A percentile compares a stretch with the other conserved stretches of the same genome.
These are phyloP conservation scores for Coniella lustricola DNA, from an alignment of 2,329 filamentous ascomycete species.

Conservation along the genomic window DNA sequence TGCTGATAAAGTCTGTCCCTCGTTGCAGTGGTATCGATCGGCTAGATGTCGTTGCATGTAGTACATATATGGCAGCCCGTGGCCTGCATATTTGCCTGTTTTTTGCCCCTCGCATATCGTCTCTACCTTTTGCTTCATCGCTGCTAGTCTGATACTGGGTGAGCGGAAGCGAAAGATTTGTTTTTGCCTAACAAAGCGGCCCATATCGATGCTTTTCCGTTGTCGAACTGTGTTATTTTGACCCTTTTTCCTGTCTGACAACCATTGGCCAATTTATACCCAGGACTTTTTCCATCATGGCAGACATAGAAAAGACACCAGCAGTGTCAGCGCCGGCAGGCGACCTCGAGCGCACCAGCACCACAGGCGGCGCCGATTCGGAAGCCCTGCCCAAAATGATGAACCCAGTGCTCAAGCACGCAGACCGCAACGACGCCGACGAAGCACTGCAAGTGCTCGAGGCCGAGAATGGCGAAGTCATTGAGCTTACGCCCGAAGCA, in stretches of 20 bases:
- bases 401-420: conserved; percentile 25
- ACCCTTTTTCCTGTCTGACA: neutral
- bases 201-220: too few species aligned
- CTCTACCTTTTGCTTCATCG: too few species aligned
- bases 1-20: too few species aligned
- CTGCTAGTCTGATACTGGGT: too few species aligned
- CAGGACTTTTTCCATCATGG: conserved; percentile 3
- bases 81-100: too few species aligned
- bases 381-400: conserved; percentile 1
- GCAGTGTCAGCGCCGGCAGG: neutral
- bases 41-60: too few species aligned
- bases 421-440: conserved; percentile 33
- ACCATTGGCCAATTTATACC: too few species aligned
- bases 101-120: too few species aligned
- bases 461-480: conserved; percentile 26
- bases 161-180: neutral
- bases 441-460: conserved; percentile 34
- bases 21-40: too few species aligned
- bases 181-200: neutral
- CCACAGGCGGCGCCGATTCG: neutral
- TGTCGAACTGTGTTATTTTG: too few species aligned
- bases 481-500: conserved; percentile 31
- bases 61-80: too few species aligned
- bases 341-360: conserved; percentile 12
- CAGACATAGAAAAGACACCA: conserved; percentile 14